These are phyloP conservation scores for Panicum hallii DNA, from an alignment of 202 grass and related monocot species.

Conservation along the genomic window DNA sequence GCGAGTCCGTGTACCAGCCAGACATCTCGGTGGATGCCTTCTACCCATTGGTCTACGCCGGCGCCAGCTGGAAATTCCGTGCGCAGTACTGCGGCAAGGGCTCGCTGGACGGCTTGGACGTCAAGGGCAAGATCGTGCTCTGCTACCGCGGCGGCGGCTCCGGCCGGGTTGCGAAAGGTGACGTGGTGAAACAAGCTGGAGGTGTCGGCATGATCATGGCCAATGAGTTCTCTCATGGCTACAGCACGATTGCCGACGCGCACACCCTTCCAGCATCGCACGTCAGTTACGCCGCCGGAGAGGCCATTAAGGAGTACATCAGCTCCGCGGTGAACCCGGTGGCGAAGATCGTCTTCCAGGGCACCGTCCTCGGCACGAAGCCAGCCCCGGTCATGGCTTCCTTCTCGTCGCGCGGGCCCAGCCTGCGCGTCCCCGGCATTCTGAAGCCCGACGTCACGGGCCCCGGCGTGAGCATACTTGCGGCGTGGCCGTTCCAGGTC, in stretches of 20 bases:
- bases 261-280: constrained; percentile 64
- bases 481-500: too few relatives aligned
- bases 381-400: constrained; percentile 59
- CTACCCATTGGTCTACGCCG: constrained; percentile 59
- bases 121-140: constrained; percentile 75
- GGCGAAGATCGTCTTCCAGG: constrained; percentile 49
- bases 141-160: constrained; percentile 57
- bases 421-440: constrained; percentile 50
- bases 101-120: constrained; percentile 47
- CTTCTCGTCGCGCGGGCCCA: constrained; percentile 85
- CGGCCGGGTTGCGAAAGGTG: constrained; percentile 48
- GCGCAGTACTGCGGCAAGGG: constrained; percentile 47
- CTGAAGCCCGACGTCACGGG: constrained; percentile 65
- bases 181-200: constrained; percentile 50
- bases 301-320: constrained; percentile 59
- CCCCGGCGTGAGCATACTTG: too few relatives aligned
- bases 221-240: constrained; percentile 45
- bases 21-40: neutral
- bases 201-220: constrained; percentile 72
- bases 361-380: constrained; percentile 60
- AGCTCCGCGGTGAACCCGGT: constrained; percentile 34
- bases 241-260: constrained; percentile 54
- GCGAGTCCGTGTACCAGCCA: constrained; percentile 63
- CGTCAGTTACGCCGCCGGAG: constrained; percentile 49
- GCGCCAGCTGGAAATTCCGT: constrained; percentile 10